These are phyloP conservation scores for Dichotomocladium elegans DNA, from an alignment of 371 early-diverging fungal genomes.

Conservation along the genomic window DNA sequence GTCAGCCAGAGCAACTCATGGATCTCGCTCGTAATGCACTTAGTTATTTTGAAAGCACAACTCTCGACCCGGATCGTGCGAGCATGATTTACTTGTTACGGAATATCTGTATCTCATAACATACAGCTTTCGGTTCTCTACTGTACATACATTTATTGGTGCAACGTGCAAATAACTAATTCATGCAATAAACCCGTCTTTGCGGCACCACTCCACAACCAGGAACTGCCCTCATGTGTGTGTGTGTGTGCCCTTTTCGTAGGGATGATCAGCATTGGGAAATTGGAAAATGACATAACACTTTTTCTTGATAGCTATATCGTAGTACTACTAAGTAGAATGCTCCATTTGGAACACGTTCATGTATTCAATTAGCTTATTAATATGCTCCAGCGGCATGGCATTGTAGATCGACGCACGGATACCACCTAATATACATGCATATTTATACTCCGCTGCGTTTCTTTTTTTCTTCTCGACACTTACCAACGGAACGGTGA, in stretches of 20 bases:
- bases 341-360: constrained; percentile 65
- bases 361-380: constrained; percentile 74
- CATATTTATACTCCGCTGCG: not conserved
- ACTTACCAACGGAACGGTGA: constrained; percentile 75
- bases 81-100: no score
- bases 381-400: constrained; percentile 78
- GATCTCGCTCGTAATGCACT: constrained; percentile 1
- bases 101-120: no score
- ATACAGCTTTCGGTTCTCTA: no score
- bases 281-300: no score
- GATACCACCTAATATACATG: constrained; percentile 72
- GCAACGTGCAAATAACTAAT: no score
- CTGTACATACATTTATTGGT: no score
- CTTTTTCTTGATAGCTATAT: not conserved
- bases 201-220: no score
- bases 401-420: constrained; percentile 95
- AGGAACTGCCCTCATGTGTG: no score
- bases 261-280: no score
- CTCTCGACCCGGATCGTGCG: no score
- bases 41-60: constrained; percentile 2
- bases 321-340: constrained; percentile 1
- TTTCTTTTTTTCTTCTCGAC: not conserved
- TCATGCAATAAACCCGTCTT: no score
- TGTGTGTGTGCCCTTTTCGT: no score
- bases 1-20: not conserved